phyloP scores from a whole-genome alignment of 192 early-diverging fungal species.

The Linnemannia hyalina region DNA sequence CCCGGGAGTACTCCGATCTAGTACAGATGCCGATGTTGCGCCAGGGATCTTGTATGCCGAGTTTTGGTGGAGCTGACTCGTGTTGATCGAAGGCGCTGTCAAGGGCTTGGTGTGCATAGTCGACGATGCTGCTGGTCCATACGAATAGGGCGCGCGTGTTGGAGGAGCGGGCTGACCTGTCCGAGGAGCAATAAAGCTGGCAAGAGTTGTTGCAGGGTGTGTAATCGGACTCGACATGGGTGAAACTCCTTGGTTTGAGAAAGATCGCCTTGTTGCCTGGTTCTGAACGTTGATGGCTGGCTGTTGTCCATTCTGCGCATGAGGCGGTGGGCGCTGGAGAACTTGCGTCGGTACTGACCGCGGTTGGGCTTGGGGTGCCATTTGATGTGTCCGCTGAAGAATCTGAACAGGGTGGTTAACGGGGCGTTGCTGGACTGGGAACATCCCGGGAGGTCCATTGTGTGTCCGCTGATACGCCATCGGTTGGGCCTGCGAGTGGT shows the following conservation, averaged over 20 bases:
- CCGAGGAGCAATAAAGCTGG: constrained; percentile 48
- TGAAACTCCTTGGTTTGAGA: constrained; percentile 27
- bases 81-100: constrained; percentile 19
- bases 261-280: constrained; percentile 7
- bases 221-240: constrained; percentile 31
- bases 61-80: constrained; percentile 1
- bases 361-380: constrained; percentile 41
- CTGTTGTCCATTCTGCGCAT: constrained; percentile 1
- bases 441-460: constrained; percentile 15
- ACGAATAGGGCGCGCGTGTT: constrained; percentile 38
- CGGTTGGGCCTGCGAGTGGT: not conserved
- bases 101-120: constrained; percentile 7
- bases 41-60: not conserved
- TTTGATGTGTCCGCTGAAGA: constrained; percentile 40
- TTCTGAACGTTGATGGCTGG: not conserved
- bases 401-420: constrained; percentile 51
- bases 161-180: constrained; percentile 35
- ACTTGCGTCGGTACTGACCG: constrained; percentile 48
- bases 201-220: constrained; percentile 31
- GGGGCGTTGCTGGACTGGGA: constrained; percentile 16
- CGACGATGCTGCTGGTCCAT: constrained; percentile 34
- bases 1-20: constrained; percentile 13
- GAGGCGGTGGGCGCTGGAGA: constrained; percentile 40
- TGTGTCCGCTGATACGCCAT: constrained; percentile 13
- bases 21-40: constrained; percentile 14